Percentiles rank a stretch among this genome's conserved stretches.
Conservation (phyloP, 2,329 filamentous ascomycete species). For the Ophiostoma himal-ulmi region DNA sequence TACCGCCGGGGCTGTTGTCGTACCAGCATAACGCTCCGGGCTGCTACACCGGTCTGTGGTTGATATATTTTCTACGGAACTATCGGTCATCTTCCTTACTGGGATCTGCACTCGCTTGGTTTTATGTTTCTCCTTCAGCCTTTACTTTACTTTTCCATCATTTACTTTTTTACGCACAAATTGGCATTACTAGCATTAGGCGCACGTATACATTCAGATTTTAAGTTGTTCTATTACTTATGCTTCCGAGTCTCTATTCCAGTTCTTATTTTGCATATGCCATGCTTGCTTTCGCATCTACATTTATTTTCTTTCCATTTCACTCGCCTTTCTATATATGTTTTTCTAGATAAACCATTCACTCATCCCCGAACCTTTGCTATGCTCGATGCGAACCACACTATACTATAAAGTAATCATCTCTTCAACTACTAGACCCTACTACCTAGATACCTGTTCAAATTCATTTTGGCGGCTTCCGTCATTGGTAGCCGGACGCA, state of each 20-base stretch:
- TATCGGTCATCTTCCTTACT: background rate
- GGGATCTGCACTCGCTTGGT: background rate
- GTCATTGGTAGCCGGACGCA: background rate
- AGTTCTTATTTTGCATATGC: background rate
- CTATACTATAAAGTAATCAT: background rate
- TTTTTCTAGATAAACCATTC: background rate
- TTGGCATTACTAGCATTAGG: constrained; percentile 7
- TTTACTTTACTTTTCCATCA: background rate
- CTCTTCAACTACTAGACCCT: background rate
- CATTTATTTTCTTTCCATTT: background rate
- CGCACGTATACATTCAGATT: background rate
- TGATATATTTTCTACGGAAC: background rate
- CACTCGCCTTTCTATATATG: background rate
- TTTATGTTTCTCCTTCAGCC: background rate
- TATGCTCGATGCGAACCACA: background rate
- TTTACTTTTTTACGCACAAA: background rate
- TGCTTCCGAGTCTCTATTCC: background rate
- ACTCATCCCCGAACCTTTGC: background rate
- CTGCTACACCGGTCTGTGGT: background rate
- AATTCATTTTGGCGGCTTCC: background rate
- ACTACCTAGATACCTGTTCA: background rate
- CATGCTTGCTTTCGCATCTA: background rate
- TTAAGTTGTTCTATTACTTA: background rate
- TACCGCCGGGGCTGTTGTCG: background rate
- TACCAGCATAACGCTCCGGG: background rate